These are phyloP conservation scores for Aspergillus nanangensis DNA, from an alignment of 495 filamentous ascomycete species.

Conservation along the genomic window DNA sequence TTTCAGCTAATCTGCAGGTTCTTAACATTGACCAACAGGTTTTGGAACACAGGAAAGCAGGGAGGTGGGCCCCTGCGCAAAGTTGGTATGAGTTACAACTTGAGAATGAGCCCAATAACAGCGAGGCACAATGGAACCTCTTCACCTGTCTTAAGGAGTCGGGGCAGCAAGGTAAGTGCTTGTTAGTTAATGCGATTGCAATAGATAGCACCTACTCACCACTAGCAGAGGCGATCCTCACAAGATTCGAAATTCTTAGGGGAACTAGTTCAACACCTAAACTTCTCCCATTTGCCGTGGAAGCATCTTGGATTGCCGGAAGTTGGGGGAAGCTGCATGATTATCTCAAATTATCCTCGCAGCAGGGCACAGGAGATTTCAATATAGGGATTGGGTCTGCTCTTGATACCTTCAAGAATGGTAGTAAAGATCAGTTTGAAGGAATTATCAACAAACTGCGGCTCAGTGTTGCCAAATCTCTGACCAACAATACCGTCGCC, in stretches of 20 bases:
- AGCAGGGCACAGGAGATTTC: slow-evolving; percentile 63
- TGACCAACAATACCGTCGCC: slow-evolving; percentile 68
- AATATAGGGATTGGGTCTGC: slow-evolving; percentile 75
- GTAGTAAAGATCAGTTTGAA: slow-evolving; percentile 50
- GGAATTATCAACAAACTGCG: slow-evolving; percentile 59
- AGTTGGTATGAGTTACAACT: slow-evolving; percentile 94
- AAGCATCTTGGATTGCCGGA: slow-evolving; percentile 85
- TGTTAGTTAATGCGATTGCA: slow-evolving; percentile 14
- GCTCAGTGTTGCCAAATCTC: slow-evolving; percentile 62
- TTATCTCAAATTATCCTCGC: slow-evolving; percentile 54
- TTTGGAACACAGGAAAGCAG: slow-evolving; percentile 84
- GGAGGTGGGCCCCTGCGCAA: slow-evolving; percentile 96
- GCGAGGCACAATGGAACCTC: slow-evolving; percentile 75
- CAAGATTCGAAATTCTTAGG: slow-evolving; percentile 74
- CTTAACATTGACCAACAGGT: slow-evolving; percentile 89
- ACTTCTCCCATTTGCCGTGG: slow-evolving; percentile 74
- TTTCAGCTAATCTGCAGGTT: slow-evolving; percentile 77
- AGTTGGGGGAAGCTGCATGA: slow-evolving; percentile 72
- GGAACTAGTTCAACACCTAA: slow-evolving; percentile 47
- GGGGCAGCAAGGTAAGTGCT: slow-evolving; percentile 71
- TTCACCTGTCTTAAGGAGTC: slow-evolving; percentile 88
- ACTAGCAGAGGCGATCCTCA: slow-evolving; percentile 68
- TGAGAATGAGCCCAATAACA: slow-evolving; percentile 69
- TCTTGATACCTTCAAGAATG: slow-evolving; percentile 58
- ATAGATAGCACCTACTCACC: slow-evolving; percentile 19